phyloP scores from a whole-genome alignment of 352 stramenopile species.

The Blastocystis sp. region DNA sequence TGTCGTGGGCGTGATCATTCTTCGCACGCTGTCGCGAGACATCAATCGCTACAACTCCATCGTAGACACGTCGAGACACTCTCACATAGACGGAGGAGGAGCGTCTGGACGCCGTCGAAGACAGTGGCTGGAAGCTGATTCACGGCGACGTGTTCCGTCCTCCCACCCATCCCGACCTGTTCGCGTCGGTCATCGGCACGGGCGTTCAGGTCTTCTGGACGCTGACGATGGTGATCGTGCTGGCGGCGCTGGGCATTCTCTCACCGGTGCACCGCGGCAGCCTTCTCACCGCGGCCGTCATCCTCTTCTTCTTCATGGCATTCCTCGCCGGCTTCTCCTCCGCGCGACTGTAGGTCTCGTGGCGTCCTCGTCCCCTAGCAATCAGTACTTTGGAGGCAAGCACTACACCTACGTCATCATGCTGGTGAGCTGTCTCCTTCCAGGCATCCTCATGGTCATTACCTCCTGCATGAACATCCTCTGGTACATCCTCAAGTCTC shows the following conservation, averaged over 20 bases:
- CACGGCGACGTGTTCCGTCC: constrained; percentile 95
- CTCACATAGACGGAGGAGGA: constrained; percentile 72
- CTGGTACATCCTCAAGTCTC: constrained; percentile 55
- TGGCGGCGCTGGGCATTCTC: constrained; percentile 83
- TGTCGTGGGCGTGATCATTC: constrained; percentile 98
- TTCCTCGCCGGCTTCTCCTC: constrained; percentile 86
- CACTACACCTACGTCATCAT: constrained; percentile 91
- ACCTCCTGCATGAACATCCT: constrained; percentile 92
- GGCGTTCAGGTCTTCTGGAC: constrained; percentile 49
- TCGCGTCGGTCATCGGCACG: not conserved
- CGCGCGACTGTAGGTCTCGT: constrained; percentile 76
- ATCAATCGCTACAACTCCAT: constrained; percentile 84
- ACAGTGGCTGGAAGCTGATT: constrained; percentile 88
- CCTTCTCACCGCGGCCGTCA: constrained; percentile 86
- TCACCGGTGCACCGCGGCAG: constrained; percentile 85
- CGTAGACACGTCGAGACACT: constrained; percentile 60
- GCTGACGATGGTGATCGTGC: constrained; percentile 69
- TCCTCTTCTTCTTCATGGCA: constrained; percentile 89
- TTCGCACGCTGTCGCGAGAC: constrained; percentile 93
- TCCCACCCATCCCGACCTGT: constrained; percentile 66
- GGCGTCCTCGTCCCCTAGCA: constrained; percentile 29
- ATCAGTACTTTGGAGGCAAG: constrained; percentile 95
- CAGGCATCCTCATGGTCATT: constrained; percentile 78
- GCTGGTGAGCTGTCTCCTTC: constrained; percentile 83
- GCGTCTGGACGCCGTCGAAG: constrained; percentile 71